These are phyloP conservation scores for Sclerospora graminicola DNA, from an alignment of 352 stramenopile species.

Conservation along the genomic window DNA sequence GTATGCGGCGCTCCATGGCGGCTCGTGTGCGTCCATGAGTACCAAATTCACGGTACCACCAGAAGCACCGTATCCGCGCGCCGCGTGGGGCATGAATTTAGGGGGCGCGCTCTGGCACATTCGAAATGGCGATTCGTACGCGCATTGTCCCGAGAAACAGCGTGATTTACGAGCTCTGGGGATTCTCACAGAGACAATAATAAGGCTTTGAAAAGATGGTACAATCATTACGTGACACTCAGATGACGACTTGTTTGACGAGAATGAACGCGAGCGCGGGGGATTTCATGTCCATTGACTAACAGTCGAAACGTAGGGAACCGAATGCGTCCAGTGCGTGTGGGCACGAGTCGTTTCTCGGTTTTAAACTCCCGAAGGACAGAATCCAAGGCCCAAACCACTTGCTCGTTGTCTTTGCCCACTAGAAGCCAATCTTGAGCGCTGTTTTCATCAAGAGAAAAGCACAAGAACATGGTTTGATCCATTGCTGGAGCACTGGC, in stretches of 20 bases:
- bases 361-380: too few species aligned
- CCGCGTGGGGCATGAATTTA: conserved; percentile 62
- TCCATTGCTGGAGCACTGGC: too few species aligned
- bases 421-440: conserved; percentile 61
- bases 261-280: too few species aligned
- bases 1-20: conserved; percentile 41
- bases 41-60: conserved; percentile 67
- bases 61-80: conserved; percentile 38
- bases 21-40: conserved; percentile 53
- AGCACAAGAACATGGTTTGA: too few species aligned
- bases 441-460: conserved; percentile 41
- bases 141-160: conserved; percentile 54
- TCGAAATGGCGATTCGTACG: conserved; percentile 72
- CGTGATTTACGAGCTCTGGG: conserved; percentile 43
- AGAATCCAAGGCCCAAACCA: too few species aligned
- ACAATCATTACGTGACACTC: too few species aligned
- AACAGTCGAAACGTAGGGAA: too few species aligned
- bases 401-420: conserved; percentile 17
- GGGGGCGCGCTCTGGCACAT: conserved; percentile 76
- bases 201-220: too few species aligned
- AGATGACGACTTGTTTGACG: background rate
- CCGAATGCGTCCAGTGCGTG: too few species aligned
- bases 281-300: too few species aligned
- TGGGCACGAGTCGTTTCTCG: too few species aligned
- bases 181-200: too few species aligned